Conservation (phyloP, 2,329 filamentous ascomycete species). For the Penicillium janthinellum region DNA sequence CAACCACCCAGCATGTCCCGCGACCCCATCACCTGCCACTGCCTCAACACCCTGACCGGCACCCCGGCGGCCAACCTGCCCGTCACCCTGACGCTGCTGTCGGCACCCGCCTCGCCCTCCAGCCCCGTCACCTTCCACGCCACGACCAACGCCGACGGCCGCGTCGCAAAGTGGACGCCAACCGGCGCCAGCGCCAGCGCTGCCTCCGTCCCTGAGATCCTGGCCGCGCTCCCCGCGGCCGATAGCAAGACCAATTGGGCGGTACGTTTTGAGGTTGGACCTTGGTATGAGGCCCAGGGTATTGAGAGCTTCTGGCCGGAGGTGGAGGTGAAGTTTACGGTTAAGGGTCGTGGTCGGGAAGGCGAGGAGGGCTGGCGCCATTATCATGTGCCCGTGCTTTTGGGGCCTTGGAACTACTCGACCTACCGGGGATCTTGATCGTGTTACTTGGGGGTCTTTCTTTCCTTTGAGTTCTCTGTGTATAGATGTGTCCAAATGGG, state of each 20-base stretch:
- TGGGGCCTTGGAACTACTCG: constrained; percentile 55
- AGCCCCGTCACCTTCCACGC: constrained; percentile 38
- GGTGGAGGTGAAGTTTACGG: constrained; percentile 54
- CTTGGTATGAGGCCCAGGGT: constrained; percentile 51
- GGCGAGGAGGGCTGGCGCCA: constrained; percentile 49
- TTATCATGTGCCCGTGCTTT: constrained; percentile 54
- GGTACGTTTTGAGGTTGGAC: constrained; percentile 49
- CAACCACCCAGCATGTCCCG: constrained; percentile 36
- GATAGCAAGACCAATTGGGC: constrained; percentile 49
- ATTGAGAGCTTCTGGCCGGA: constrained; percentile 55
- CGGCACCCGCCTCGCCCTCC: constrained; percentile 44
- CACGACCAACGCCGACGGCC: constrained; percentile 49
- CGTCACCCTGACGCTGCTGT: constrained; percentile 60
- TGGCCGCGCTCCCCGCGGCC: constrained; percentile 37
- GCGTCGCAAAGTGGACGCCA: constrained; percentile 48
- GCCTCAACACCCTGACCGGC: constrained; percentile 52
- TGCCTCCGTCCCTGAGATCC: constrained; percentile 31
- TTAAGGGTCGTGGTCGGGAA: constrained; percentile 45
- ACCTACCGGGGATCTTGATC: constrained; percentile 53
- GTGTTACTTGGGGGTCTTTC: no score
- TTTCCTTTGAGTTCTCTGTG: background rate
- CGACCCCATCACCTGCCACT: constrained; percentile 54
- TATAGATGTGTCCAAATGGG: background rate
- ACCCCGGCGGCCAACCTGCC: constrained; percentile 49
- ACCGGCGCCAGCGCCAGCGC: constrained; percentile 16